Evolutionary conservation across 345 rosid genomes (phyloP), one percentile per base, ranked within the genome.

Genomic region (Moringa oleifera): DNA sequence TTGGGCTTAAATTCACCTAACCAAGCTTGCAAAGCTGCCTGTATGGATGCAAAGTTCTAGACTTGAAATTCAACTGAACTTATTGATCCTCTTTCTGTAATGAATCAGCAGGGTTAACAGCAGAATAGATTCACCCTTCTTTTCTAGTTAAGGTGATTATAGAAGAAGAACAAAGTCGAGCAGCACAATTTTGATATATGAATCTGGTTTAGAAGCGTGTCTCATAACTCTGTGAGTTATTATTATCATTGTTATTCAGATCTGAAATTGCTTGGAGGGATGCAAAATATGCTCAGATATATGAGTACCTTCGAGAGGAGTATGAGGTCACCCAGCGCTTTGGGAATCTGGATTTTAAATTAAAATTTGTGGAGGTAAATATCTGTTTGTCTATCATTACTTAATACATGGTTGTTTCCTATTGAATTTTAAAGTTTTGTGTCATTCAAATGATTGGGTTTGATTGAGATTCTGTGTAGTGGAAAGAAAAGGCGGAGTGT

Each of bases 191-290:
- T 22, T 23, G 36, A 61, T 22, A 18, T 37, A 54, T 41, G 47
- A 8, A 33, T 55, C 58, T 18, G 20, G 25, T 61, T 51, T 25
- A 23, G 55, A 24, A 23, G 25, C 20, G 19, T 24, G 19, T 50
- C 63, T 61, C 28, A 10, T 11, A 23, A 54, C 19, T 7, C 54
- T 65, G 4, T 57, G 45, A 23, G 15, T 37, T 55, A 19, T 61
- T 56, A n/a, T 15, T 51, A 1, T 31, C 66, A 41, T 62, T 72
- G 25, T 45, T 67, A 58, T 77, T 21, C 79, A 89, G 98, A 73
- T 89, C 95, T 19, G 96, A 92, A 78, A 92, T 92, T 75, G 98
- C 96, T 71, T 92, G 96, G 98, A 84, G 91, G 70, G 89, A 87
- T 75, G 98, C 95, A 50, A 92, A 84, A 74, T 89, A 89, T 73